Evolutionary conservation across 805 yeast species (phyloP).

Genomic region (Monosporozyma yasuniensis): DNA sequence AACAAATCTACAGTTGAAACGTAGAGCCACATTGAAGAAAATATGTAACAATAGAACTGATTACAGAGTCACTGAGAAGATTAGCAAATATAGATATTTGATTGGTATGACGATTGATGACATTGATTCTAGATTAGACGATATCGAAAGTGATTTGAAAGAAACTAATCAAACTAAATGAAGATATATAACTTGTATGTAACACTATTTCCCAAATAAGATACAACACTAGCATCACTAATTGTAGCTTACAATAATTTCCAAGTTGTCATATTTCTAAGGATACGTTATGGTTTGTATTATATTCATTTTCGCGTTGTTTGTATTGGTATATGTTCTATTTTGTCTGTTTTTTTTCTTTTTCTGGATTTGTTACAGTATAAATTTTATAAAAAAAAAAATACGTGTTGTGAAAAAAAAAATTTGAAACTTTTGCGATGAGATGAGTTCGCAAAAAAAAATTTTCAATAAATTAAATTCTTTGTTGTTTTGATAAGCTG

Average conservation of each 20-base stretch:
- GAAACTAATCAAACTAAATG: constrained; percentile 9
- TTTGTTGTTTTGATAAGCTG: background rate
- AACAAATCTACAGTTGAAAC: constrained; percentile 43
- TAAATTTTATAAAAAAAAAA: background rate
- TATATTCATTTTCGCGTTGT: background rate
- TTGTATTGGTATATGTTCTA: too few relatives aligned
- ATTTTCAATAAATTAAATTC: background rate
- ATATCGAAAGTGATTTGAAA: constrained; percentile 45
- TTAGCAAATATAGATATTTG: constrained; percentile 71
- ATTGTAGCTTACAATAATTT: too few relatives aligned
- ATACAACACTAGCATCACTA: background rate
- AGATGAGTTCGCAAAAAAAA: constrained; percentile 13
- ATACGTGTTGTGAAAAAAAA: background rate
- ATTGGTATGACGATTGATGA: constrained; percentile 74
- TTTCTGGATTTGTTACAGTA: background rate
- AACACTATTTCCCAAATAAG: background rate
- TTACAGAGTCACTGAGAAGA: constrained; percentile 42
- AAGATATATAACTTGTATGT: background rate
- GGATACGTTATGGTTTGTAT: background rate
- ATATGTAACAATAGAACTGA: constrained; percentile 43
- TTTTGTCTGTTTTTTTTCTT: too few relatives aligned
- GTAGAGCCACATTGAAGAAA: constrained; percentile 36
- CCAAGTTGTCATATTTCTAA: too few relatives aligned
- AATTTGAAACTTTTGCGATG: constrained; percentile 15
- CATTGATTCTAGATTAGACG: constrained; percentile 72